phyloP scores from a whole-genome alignment of 2,329 filamentous ascomycete species.

The Trichoderma gracile region DNA sequence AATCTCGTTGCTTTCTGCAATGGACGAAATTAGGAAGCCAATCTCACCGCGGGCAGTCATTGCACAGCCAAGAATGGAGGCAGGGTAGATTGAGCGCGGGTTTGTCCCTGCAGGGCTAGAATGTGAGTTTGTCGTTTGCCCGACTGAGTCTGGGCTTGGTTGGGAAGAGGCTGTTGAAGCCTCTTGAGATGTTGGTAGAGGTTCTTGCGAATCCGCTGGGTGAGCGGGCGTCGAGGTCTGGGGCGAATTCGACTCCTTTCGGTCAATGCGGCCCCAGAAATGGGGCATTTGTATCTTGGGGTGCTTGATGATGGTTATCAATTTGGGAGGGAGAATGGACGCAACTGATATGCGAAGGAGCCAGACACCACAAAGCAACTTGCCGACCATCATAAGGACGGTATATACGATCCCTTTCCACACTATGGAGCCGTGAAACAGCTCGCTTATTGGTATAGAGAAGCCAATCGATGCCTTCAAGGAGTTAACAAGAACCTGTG shows the following conservation, averaged over 20 bases:
- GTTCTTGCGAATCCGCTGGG: not conserved
- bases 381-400: slow-evolving; percentile 66
- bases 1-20: slow-evolving; percentile 25
- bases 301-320: not conserved
- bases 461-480: slow-evolving; percentile 64
- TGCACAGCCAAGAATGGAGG: slow-evolving; percentile 22
- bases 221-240: not conserved
- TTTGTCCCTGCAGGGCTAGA: not conserved
- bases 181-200: not conserved
- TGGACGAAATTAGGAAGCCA: slow-evolving; percentile 26
- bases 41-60: slow-evolving; percentile 27
- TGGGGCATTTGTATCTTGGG: not conserved
- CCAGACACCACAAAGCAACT: slow-evolving; percentile 62
- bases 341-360: slow-evolving; percentile 40
- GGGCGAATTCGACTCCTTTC: not conserved
- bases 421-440: slow-evolving; percentile 64
- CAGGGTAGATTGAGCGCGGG: slow-evolving; percentile 24
- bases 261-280: slow-evolving; percentile 1
- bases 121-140: not conserved
- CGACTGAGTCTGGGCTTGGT: not conserved
- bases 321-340: slow-evolving; percentile 4
- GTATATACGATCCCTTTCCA: slow-evolving; percentile 76
- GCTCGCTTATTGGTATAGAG: slow-evolving; percentile 69
- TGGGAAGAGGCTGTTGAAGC: not conserved
- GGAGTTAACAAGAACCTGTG: not conserved